phyloP scores from a whole-genome alignment of 2,329 filamentous ascomycete species.

The Penicillium janthinellum region DNA sequence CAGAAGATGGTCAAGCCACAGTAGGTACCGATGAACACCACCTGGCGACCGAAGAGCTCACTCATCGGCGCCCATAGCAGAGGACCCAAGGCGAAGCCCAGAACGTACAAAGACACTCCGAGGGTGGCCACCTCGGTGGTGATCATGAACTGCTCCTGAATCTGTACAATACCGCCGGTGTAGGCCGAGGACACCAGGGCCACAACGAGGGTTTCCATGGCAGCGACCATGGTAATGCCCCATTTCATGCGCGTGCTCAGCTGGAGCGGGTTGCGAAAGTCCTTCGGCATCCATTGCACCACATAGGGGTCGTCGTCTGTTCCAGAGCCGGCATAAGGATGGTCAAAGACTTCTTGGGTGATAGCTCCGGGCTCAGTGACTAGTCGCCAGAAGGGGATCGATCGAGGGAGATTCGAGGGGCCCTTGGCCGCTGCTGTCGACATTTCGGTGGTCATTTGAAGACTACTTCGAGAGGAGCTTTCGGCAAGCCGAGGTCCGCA shows the following conservation, averaged over 20 bases:
- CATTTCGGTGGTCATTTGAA: conserved; percentile 12
- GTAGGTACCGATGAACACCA: conserved; percentile 39
- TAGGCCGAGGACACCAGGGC: conserved; percentile 48
- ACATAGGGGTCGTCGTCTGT: conserved; percentile 47
- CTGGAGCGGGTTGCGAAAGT: conserved; percentile 47
- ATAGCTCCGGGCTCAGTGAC: conserved; percentile 36
- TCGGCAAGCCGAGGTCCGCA: neutral
- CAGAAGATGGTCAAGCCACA: conserved; percentile 61
- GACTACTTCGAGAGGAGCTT: neutral
- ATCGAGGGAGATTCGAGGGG: conserved; percentile 14
- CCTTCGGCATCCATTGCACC: conserved; percentile 47
- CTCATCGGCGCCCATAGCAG: conserved; percentile 48
- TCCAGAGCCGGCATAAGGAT: conserved; percentile 40
- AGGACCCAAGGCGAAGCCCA: conserved; percentile 51
- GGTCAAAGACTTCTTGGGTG: conserved; percentile 39
- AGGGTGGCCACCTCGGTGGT: conserved; percentile 43
- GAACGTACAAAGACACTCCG: conserved; percentile 49
- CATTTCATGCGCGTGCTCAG: conserved; percentile 42
- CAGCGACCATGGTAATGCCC: conserved; percentile 42
- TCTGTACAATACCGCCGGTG: conserved; percentile 42
- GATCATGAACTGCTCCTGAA: conserved; percentile 39
- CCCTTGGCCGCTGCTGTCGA: conserved; percentile 11
- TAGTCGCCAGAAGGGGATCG: conserved; percentile 39
- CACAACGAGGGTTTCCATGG: conserved; percentile 46
- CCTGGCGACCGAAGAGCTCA: conserved; percentile 43